Evolutionary conservation across 345 rosid genomes (phyloP), one percentile per base, ranked within the genome.

Genomic region (Populus davidiana): DNA sequence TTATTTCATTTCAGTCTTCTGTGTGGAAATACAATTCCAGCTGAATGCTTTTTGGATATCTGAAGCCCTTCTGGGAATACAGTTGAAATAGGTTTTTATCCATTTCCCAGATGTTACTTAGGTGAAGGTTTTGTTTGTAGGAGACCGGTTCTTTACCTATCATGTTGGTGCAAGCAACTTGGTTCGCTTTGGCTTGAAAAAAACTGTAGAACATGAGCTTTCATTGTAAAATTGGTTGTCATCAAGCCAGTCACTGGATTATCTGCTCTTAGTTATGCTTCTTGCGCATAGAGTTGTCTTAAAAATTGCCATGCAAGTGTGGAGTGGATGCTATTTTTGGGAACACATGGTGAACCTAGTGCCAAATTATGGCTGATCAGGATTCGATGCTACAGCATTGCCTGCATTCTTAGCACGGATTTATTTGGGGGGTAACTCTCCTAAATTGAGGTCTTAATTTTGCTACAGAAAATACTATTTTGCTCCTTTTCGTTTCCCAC

Each of bases 401-500:
- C 29, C 29, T 61, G 35, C 35, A 33, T 33, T 33, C 35, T 33
- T 33, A 33, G 35, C 35, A 4, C 35, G 4, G 35, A 33, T 33
- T 33, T 33, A 33, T 33, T 0, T 33, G 18, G 18, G 12, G 4
- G 5, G 5, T 47, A 49, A 3, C 54, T 16, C 39, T 29, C 39
- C 25, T 20, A 16, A 16, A 25, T 62, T 14, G 23, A n/a, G 63
- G 2, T 65, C 47, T 7, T 44, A 47, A 61, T 25, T 20, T 31
- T 33, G 35, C 35, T 33, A 33, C 35, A 33, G 35, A 33, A 33
- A 33, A 33, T 33, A 33, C 35, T 33, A 33, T 4, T 33, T 41
- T 76, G 27, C 39, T 71, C 17, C 61, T 0, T 17, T 64, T 70
- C 52, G 10, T 72, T 44, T 63, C n/a, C 72, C 72, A 71, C 74